Percentiles rank a stretch among this genome's conserved stretches.
Evolutionary conservation across 768 basidiomycete genomes (phyloP).

Genomic region (Gloeostereum incarnatum): DNA sequence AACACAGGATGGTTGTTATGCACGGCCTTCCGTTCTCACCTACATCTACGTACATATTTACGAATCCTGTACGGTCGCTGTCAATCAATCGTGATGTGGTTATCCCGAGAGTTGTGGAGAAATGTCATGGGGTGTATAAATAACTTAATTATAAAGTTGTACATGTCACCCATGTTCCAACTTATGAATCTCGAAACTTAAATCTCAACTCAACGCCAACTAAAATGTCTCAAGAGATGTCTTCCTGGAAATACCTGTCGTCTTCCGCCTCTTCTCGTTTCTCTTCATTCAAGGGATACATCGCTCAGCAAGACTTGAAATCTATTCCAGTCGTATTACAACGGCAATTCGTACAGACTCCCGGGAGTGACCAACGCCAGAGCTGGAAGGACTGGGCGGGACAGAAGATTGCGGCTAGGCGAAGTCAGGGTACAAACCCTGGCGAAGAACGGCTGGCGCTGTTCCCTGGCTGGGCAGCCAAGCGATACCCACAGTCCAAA

Average conservation of each 20-base stretch:
- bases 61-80: too few relatives aligned
- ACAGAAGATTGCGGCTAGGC: slow-evolving; percentile 35
- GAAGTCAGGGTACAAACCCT: slow-evolving; percentile 7
- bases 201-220: too few relatives aligned
- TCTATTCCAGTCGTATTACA: slow-evolving; percentile 12
- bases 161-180: too few relatives aligned
- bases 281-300: slow-evolving; percentile 38
- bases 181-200: too few relatives aligned
- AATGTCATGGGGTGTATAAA: too few relatives aligned
- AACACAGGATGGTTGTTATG: too few relatives aligned
- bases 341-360: slow-evolving; percentile 11
- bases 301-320: slow-evolving; percentile 32
- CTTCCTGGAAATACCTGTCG: slow-evolving; percentile 20
- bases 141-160: too few relatives aligned
- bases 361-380: slow-evolving; percentile 19
- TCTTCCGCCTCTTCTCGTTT: slow-evolving; percentile 21
- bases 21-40: too few relatives aligned
- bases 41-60: too few relatives aligned
- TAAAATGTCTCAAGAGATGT: too few relatives aligned
- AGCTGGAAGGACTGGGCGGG: slow-evolving; percentile 59
- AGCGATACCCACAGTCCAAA: slow-evolving; percentile 27
- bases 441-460: slow-evolving; percentile 40
- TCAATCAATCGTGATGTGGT: too few relatives aligned
- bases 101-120: too few relatives aligned
- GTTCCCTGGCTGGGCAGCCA: slow-evolving; percentile 79